Evolutionary conservation across 805 yeast species (phyloP).

Genomic region (Kodamaea fukazawae): DNA sequence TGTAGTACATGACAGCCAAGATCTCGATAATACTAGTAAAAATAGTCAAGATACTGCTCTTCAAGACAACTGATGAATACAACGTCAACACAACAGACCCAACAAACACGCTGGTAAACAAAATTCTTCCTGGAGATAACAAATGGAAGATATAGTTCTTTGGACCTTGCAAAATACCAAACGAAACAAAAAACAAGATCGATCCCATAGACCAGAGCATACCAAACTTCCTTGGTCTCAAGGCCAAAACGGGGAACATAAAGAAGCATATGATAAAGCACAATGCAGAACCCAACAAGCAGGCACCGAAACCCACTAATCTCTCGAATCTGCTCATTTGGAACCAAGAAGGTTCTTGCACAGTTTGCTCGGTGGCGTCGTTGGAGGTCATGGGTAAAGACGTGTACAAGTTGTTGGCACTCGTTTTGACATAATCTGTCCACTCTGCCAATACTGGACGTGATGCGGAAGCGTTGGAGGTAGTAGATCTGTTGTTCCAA

Average conservation of each 20-base stretch:
- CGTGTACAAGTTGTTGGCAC: conserved; percentile 58
- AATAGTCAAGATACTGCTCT: conserved; percentile 73
- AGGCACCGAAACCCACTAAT: conserved; percentile 69
- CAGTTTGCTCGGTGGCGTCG: conserved; percentile 27
- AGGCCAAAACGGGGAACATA: conserved; percentile 82
- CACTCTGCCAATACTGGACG: conserved; percentile 38
- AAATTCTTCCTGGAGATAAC: conserved; percentile 68
- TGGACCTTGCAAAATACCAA: conserved; percentile 92
- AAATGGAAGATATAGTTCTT: conserved; percentile 73
- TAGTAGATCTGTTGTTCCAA: conserved; percentile 23
- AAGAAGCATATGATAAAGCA: conserved; percentile 82
- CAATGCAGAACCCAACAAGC: conserved; percentile 71
- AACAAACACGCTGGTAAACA: conserved; percentile 78
- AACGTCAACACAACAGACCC: conserved; percentile 77
- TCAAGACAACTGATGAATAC: conserved; percentile 65
- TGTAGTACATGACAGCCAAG: conserved; percentile 85
- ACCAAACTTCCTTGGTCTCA: conserved; percentile 90
- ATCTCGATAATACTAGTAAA: conserved; percentile 74
- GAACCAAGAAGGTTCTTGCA: conserved; percentile 75
- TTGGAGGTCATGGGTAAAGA: conserved; percentile 61
- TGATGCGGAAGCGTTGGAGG: conserved; percentile 11
- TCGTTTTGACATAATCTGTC: conserved; percentile 41
- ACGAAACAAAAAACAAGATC: conserved; percentile 77
- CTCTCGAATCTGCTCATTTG: conserved; percentile 75
- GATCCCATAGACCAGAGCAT: conserved; percentile 90